These are phyloP conservation scores for Plenodomus tracheiphilus DNA, from an alignment of 2,329 filamentous ascomycete genomes.

Conservation along the genomic window DNA sequence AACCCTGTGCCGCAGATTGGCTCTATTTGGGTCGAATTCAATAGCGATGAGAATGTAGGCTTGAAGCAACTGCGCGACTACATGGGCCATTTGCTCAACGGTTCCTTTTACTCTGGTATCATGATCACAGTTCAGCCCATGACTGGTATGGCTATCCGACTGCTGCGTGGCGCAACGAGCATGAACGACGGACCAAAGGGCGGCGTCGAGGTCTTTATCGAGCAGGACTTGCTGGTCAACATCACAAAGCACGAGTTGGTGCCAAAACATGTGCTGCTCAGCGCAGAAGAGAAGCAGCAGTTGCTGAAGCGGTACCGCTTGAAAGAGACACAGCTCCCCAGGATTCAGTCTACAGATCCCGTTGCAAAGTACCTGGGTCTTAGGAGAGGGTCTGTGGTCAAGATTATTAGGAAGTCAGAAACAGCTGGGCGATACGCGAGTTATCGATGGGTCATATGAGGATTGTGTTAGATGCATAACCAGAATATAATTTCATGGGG, in stretches of 20 bases:
- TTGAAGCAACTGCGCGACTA: slow-evolving; percentile 92
- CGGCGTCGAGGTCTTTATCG: slow-evolving; percentile 91
- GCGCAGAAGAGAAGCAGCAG: slow-evolving; percentile 83
- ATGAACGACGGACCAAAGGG: slow-evolving; percentile 65
- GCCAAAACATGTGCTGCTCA: slow-evolving; percentile 88
- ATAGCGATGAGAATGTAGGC: slow-evolving; percentile 75
- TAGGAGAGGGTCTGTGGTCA: slow-evolving; percentile 90
- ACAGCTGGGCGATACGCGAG: slow-evolving; percentile 95
- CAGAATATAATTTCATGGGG: slow-evolving; percentile 24
- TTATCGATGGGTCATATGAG: slow-evolving; percentile 70
- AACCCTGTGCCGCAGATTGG: slow-evolving; percentile 76
- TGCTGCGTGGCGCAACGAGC: slow-evolving; percentile 34
- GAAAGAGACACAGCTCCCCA: slow-evolving; percentile 95
- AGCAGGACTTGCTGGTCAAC: slow-evolving; percentile 95
- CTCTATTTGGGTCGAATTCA: slow-evolving; percentile 92
- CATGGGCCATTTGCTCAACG: slow-evolving; percentile 76
- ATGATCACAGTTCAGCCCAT: slow-evolving; percentile 83
- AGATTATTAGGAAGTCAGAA: slow-evolving; percentile 95
- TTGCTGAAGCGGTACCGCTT: slow-evolving; percentile 87
- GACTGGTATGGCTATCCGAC: slow-evolving; percentile 69
- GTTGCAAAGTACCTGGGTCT: slow-evolving; percentile 91
- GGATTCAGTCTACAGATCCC: slow-evolving; percentile 89
- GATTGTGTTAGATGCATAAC: not conserved
- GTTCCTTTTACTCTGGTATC: slow-evolving; percentile 87
- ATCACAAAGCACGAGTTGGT: slow-evolving; percentile 98